Evolutionary conservation across 202 grass and related monocot genomes (phyloP).

Genomic region (Schoenoplectus tabernaemontani): DNA sequence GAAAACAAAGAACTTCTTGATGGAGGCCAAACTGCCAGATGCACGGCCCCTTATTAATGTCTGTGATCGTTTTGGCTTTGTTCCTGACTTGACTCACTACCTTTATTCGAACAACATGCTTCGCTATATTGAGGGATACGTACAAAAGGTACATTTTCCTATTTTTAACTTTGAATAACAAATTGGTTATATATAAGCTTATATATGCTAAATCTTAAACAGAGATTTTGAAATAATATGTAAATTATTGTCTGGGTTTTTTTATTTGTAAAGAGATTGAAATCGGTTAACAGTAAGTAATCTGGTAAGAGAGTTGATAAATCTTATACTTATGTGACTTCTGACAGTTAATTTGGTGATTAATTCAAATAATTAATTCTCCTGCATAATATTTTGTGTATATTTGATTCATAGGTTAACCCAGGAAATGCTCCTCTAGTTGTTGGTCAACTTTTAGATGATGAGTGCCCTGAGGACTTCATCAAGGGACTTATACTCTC

Average conservation of each 20-base stretch:
- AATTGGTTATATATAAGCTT: constrained; percentile 6
- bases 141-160: constrained; percentile 60
- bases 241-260: not conserved
- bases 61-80: constrained; percentile 95
- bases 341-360: not conserved
- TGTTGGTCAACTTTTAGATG: constrained; percentile 85
- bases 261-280: not conserved
- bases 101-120: constrained; percentile 96
- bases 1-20: constrained; percentile 99
- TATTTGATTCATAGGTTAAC: constrained; percentile 54
- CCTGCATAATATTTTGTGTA: constrained; percentile 1
- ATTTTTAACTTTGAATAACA: not conserved
- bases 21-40: constrained; percentile 98
- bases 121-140: constrained; percentile 95
- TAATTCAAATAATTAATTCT: not conserved
- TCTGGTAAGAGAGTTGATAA: not conserved
- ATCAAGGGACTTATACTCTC: constrained; percentile 97
- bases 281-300: not conserved
- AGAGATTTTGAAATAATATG: not conserved
- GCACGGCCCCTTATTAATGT: constrained; percentile 92
- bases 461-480: constrained; percentile 98
- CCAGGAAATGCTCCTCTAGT: constrained; percentile 90
- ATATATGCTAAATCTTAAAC: not conserved
- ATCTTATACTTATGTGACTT: not conserved
- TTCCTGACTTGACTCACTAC: constrained; percentile 93